phyloP scores from a whole-genome alignment of 1,139 yeast genomes.

The Sporopachydermia cereana region DNA sequence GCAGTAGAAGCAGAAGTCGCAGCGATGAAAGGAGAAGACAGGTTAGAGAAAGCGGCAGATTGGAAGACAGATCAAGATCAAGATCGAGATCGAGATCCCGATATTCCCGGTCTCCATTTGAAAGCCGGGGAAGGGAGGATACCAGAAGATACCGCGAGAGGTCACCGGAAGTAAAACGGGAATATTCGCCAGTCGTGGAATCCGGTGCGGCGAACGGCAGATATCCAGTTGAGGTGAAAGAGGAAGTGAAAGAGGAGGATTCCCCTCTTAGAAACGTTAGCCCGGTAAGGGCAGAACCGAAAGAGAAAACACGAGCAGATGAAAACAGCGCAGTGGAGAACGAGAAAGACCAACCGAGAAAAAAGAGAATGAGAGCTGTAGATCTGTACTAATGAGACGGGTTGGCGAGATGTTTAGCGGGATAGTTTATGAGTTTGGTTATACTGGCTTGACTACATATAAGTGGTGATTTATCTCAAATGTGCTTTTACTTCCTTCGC shows the following conservation, averaged over 20 bases:
- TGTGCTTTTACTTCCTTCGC: too few relatives aligned
- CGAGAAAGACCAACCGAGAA: not conserved
- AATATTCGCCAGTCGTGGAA: not conserved
- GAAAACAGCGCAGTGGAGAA: not conserved
- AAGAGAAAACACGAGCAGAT: too few relatives aligned
- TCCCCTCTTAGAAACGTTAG: too few relatives aligned
- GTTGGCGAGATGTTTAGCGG: not conserved
- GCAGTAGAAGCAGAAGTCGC: constrained; percentile 62
- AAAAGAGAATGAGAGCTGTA: constrained; percentile 1
- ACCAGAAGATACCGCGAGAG: not conserved
- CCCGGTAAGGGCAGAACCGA: too few relatives aligned
- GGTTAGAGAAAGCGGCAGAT: too few relatives aligned
- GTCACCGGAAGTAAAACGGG: not conserved
- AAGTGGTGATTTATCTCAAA: too few relatives aligned
- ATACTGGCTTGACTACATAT: too few relatives aligned
- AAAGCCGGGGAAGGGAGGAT: not conserved
- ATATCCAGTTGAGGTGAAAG: not conserved
- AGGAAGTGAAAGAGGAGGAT: too few relatives aligned
- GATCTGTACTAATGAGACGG: not conserved
- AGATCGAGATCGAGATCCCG: too few relatives aligned
- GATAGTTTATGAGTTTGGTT: too few relatives aligned
- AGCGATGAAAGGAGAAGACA: too few relatives aligned
- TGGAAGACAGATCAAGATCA: not conserved
- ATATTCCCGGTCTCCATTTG: too few relatives aligned
- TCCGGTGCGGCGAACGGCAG: not conserved